Percentiles rank a stretch among this genome's conserved stretches.
Evolutionary conservation across 2,329 filamentous ascomycete genomes (phyloP).

Genomic region (Triangularia setosa): DNA sequence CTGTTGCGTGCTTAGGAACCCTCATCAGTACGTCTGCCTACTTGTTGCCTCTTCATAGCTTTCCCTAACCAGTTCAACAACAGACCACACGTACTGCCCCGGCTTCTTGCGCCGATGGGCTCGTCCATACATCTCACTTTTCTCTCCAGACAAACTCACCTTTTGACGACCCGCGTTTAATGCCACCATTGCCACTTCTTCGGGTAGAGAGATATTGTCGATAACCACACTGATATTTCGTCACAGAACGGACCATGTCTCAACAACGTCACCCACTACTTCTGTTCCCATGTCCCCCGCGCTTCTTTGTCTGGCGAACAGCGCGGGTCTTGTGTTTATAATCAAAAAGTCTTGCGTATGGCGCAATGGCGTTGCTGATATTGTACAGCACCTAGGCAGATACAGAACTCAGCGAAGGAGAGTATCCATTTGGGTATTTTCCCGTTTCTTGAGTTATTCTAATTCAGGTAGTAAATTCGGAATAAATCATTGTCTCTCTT

Average conservation of each 20-base stretch:
- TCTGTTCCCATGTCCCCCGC: neutral
- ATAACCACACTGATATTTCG: neutral
- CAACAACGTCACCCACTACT: neutral
- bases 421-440: neutral
- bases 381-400: neutral
- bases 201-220: neutral
- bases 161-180: neutral
- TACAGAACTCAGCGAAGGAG: neutral
- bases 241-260: neutral
- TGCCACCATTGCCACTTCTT: neutral
- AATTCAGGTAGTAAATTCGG: neutral
- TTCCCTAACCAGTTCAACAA: neutral
- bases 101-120: neutral
- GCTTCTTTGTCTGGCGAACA: neutral
- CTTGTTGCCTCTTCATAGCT: neutral
- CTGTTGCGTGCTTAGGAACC: conserved; percentile 44
- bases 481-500: neutral
- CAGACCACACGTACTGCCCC: neutral
- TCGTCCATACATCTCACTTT: neutral
- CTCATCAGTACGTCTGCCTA: conserved; percentile 20
- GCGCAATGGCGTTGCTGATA: neutral
- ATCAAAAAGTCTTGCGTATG: neutral
- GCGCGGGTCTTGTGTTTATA: neutral
- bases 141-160: neutral
- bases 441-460: neutral